Base-by-base conservation (phyloP, 305 asterid species). In the Stenogyne calaminthoides region DNA sequence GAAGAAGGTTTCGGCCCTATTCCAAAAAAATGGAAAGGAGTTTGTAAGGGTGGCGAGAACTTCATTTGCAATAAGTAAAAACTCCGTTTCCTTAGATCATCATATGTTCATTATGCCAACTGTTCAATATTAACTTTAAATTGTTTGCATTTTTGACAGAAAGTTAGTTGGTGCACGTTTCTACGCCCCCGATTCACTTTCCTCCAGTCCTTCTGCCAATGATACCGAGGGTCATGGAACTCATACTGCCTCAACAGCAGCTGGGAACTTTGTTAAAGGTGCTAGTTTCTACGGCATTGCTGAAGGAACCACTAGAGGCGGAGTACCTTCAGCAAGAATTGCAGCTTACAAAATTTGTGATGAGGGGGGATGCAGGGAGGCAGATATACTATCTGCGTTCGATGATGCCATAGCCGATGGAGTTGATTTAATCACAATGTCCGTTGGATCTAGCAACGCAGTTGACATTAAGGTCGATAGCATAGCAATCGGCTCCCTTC, bases 391-490 rank as follows among this genome's bases (percentile, higher is more conserved):
- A 4, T 66, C 81, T 2, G 85, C 80, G 4, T 80, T 82, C 29
- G 91, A 88, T 54, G 88, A 80, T 58, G 93, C 91, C 39, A 84
- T 82, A 44, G 85, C 88, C 19, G 93, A 88, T 72, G 88, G 91
- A 6, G 91, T 86, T 1, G 88, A 88, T 70, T 58, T 88, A 11
- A 82, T 86, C 8, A 69, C 91, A 1, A 14, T 86, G 51, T 86
- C 93, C 12, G 0, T 86, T 1, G 83, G 88, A 20, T 6, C 47
- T 22, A 3, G 6, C 0, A 1, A 0, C 1, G 69, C 80, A 3
- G 1, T 19, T 2, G 64, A 66, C 3, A 60, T 82, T 9, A 69
- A 63, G 20, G 16, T 58, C 0, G 84, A 83, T 6, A 46, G 73
- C 52, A 62, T 78, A 11, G 65, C 93, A 3, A 84, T 82, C 14